These are phyloP conservation scores for Pseudoscleropodium purum DNA, from an alignment of 225 moss, liverwort and hornwort genomes.

Conservation along the genomic window DNA sequence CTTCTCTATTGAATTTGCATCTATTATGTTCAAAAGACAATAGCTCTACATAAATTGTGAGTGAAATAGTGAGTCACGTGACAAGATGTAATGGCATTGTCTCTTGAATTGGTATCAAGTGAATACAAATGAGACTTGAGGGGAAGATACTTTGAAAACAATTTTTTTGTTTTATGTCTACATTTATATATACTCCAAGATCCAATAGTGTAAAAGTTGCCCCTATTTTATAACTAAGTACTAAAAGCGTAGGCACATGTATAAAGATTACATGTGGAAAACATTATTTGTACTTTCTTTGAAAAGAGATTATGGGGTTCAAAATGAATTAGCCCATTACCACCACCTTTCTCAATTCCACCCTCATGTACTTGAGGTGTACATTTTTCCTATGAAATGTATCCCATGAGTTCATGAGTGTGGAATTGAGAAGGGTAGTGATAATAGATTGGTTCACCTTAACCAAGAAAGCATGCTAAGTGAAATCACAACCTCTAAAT, in stretches of 20 bases:
- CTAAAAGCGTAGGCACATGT: rapidly evolving
- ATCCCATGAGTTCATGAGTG: rapidly evolving
- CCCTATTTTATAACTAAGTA: neutral
- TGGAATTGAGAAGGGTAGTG: neutral
- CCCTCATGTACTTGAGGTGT: neutral
- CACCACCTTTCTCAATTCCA: neutral
- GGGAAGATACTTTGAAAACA: neutral
- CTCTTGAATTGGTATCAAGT: neutral
- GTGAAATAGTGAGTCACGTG: neutral
- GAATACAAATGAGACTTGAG: neutral
- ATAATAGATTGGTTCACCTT: neutral
- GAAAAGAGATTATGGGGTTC: neutral
- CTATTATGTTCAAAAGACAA: neutral
- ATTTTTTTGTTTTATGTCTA: too few species aligned
- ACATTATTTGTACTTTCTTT: neutral
- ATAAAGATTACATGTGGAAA: neutral
- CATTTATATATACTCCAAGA: rapidly evolving
- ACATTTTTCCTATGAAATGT: neutral
- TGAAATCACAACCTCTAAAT: neutral
- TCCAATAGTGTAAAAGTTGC: too few species aligned
- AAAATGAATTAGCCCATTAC: neutral
- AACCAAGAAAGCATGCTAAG: rapidly evolving
- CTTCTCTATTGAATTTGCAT: neutral
- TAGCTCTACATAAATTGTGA: neutral
- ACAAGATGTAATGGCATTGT: neutral